phyloP scores from a whole-genome alignment of 176 grass and related monocot genomes.

The Carex cristatella region DNA sequence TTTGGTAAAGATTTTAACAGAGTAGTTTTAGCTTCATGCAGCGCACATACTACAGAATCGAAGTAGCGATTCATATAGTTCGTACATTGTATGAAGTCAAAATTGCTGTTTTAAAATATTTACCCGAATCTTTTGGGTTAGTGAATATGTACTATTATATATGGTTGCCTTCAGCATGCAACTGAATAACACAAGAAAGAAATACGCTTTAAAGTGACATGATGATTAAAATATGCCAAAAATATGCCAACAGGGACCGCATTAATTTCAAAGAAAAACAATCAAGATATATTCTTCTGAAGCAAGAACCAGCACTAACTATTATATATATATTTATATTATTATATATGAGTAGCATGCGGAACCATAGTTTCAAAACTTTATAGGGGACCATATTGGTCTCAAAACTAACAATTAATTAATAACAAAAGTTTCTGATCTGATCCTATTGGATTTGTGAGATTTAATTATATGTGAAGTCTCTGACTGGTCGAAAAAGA shows the following conservation, averaged over 20 bases:
- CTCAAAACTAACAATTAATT: not conserved
- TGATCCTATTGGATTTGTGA: not conserved
- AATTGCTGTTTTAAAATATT: too few species aligned
- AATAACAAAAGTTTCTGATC: not conserved
- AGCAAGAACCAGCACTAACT: conserved; percentile 9
- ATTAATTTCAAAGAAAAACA: not conserved
- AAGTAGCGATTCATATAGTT: too few species aligned
- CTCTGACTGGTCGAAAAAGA: not conserved
- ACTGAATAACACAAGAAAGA: not conserved
- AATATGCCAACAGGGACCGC: conserved; percentile 5
- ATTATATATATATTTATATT: not conserved
- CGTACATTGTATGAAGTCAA: too few species aligned
- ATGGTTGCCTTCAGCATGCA: not conserved
- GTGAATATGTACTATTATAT: not conserved
- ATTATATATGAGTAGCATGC: not conserved
- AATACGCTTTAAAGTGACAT: not conserved
- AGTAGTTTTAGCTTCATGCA: too few species aligned
- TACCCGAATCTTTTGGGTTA: not conserved
- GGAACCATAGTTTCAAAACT: not conserved
- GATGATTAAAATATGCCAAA: conserved; percentile 1
- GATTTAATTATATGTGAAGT: not conserved
- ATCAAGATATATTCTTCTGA: not conserved
- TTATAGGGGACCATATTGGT: not conserved
- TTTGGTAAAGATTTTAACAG: too few species aligned
- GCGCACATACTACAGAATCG: too few species aligned